These are phyloP conservation scores for Paramecium caudatum DNA, from an alignment of 73 alveolate species.

Conservation along the genomic window DNA sequence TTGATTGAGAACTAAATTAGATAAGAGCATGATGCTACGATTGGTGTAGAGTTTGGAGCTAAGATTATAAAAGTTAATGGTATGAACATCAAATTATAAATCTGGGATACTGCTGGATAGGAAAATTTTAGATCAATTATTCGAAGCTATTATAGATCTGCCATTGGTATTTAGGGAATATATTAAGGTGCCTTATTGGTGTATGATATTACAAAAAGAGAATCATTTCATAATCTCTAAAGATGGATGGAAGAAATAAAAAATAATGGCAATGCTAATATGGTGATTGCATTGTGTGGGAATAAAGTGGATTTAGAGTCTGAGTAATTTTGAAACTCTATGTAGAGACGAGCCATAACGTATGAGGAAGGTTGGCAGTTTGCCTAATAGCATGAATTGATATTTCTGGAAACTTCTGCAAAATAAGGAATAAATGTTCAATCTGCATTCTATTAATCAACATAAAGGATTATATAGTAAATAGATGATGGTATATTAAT, in stretches of 20 bases:
- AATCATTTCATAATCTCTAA: constrained; percentile 68
- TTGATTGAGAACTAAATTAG: constrained; percentile 80
- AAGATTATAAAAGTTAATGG: constrained; percentile 78
- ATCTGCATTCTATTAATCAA: background rate
- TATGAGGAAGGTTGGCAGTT: constrained; percentile 57
- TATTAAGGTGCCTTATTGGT: constrained; percentile 78
- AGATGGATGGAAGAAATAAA: constrained; percentile 77
- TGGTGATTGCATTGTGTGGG: constrained; percentile 75
- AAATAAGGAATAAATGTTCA: background rate
- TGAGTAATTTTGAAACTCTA: constrained; percentile 37
- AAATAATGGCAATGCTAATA: constrained; percentile 75
- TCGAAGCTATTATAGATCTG: constrained; percentile 81
- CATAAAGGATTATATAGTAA: background rate
- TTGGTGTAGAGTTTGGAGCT: constrained; percentile 85
- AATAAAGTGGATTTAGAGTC: constrained; percentile 76
- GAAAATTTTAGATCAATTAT: constrained; percentile 79
- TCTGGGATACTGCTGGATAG: constrained; percentile 87
- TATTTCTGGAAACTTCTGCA: constrained; percentile 68
- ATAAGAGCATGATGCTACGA: constrained; percentile 81
- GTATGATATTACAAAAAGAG: constrained; percentile 80
- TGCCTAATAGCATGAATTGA: constrained; percentile 7
- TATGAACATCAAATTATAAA: constrained; percentile 78
- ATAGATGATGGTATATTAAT: constrained; percentile 54
- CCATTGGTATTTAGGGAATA: constrained; percentile 41
- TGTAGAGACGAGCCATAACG: constrained; percentile 29